Evolutionary conservation across 2,329 filamentous ascomycete genomes (phyloP).

Genomic region (Trichoderma asperellum): DNA sequence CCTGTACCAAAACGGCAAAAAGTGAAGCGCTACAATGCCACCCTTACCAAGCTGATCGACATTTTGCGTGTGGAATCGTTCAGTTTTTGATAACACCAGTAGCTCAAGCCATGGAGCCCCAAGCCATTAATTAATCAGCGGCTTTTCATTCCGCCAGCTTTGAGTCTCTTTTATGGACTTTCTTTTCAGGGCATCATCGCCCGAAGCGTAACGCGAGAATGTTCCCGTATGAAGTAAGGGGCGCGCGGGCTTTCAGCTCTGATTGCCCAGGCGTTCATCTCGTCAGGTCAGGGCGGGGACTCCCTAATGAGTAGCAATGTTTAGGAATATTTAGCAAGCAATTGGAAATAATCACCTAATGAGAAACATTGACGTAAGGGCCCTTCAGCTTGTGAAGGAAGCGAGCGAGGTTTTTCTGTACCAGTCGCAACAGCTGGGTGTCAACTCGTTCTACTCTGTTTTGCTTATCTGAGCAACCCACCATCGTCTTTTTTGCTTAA

Average conservation of each 20-base stretch:
- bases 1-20: neutral
- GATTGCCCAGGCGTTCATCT: neutral
- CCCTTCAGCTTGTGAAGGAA: neutral
- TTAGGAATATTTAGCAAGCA: conserved; percentile 1
- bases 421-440: neutral
- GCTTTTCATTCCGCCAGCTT: neutral
- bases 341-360: neutral
- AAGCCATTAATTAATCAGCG: neutral
- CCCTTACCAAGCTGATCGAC: neutral
- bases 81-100: neutral
- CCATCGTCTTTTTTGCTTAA: neutral
- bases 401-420: neutral
- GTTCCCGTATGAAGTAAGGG: neutral
- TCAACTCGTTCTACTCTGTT: neutral
- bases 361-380: neutral
- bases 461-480: conserved; percentile 8
- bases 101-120: no score
- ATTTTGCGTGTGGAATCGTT: neutral
- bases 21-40: neutral
- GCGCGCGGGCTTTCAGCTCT: neutral
- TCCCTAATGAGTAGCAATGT: neutral
- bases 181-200: neutral
- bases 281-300: neutral
- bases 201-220: neutral
- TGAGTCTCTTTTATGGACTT: neutral